Evolutionary conservation across 2,329 filamentous ascomycete genomes (phyloP).

Genomic region (Fusarium solani-melongenae): DNA sequence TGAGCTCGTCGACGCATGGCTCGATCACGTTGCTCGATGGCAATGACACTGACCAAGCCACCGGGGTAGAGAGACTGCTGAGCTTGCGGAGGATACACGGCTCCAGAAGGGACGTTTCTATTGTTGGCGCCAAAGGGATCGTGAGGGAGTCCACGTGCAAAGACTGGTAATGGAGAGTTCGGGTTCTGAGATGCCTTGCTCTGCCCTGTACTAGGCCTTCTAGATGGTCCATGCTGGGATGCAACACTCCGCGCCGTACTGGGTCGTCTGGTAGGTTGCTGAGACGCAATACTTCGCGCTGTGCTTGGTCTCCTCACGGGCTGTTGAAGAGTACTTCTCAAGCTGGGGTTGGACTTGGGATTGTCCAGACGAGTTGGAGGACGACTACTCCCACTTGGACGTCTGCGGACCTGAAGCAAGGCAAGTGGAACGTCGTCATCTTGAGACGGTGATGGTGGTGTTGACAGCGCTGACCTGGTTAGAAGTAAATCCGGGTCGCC

Average conservation of each 20-base stretch:
- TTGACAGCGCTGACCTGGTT: background rate
- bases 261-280: conserved; percentile 26
- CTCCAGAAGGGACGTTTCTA: background rate
- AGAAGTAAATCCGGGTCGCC: conserved; percentile 1
- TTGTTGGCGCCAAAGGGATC: conserved; percentile 23
- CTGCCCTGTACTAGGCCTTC: background rate
- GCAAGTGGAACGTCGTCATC: conserved; percentile 33
- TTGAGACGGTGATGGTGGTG: conserved; percentile 1
- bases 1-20: conserved; percentile 24
- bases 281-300: background rate
- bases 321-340: conserved; percentile 17
- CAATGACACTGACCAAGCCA: conserved; percentile 26
- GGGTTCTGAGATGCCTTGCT: background rate
- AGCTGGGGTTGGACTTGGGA: conserved; percentile 26
- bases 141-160: conserved; percentile 27
- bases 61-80: conserved; percentile 23
- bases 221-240: background rate
- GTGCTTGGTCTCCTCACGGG: background rate
- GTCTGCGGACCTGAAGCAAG: conserved; percentile 12
- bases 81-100: background rate
- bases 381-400: background rate
- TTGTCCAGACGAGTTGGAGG: conserved; percentile 9
- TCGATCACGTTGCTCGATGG: conserved; percentile 26
- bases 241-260: conserved; percentile 20
- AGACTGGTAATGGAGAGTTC: conserved; percentile 22